These are phyloP conservation scores for Saccharomyces uvarum DNA, from an alignment of 1,139 yeast genomes.

Conservation along the genomic window DNA sequence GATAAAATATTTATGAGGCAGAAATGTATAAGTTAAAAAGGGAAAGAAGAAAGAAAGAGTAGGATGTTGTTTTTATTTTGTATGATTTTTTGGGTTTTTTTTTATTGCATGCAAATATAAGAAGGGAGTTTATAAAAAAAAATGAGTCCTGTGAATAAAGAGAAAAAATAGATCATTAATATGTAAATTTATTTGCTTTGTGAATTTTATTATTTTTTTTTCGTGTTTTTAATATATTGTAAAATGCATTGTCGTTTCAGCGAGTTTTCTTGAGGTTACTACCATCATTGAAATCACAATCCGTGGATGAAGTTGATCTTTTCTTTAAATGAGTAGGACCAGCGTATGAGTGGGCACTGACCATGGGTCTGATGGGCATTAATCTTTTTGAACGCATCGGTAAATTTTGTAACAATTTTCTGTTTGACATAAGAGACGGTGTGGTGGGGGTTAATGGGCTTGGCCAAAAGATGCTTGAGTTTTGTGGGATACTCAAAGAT, in stretches of 20 bases:
- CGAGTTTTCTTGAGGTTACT: conserved; percentile 16
- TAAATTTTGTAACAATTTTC: conserved; percentile 5
- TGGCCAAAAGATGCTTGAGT: conserved; percentile 5
- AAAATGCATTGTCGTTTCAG: conserved; percentile 1
- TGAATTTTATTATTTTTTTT: not conserved
- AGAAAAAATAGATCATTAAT: not conserved
- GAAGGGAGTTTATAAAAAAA: not conserved
- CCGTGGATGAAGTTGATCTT: conserved; percentile 24
- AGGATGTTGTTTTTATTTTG: not conserved
- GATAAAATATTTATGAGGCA: not conserved
- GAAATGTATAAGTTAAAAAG: not conserved
- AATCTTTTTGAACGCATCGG: not conserved
- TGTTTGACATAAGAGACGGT: conserved; percentile 17
- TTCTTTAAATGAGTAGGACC: conserved; percentile 7
- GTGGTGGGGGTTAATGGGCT: conserved; percentile 21
- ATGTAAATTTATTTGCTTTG: not conserved
- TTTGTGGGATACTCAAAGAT: conserved; percentile 5
- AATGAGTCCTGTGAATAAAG: not conserved
- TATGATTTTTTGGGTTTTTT: not conserved
- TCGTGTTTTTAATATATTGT: not conserved
- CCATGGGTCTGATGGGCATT: not conserved
- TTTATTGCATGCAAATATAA: not conserved
- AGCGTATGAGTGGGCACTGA: not conserved
- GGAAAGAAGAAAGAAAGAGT: not conserved
- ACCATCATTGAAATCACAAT: conserved; percentile 22